Evolutionary conservation across 768 basidiomycete genomes (phyloP).

Genomic region (Leccinum boreale): DNA sequence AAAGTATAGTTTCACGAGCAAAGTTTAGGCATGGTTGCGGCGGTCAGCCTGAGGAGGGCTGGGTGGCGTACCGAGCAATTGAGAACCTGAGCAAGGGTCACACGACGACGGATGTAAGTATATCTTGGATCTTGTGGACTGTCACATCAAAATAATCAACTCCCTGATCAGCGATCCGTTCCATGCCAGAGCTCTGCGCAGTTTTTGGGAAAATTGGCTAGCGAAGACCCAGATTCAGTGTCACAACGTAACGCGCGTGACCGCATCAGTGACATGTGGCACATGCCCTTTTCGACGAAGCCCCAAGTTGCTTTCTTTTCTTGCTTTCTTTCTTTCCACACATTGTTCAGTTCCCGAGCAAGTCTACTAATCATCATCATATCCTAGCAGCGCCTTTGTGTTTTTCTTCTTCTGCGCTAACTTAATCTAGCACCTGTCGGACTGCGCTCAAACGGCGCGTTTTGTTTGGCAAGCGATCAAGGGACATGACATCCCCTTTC

Average conservation of each 20-base stretch:
- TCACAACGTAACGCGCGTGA: conserved; percentile 21
- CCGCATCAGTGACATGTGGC: neutral
- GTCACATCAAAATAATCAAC: conserved; percentile 7
- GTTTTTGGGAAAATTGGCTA: conserved; percentile 9
- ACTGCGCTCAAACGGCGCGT: conserved; percentile 29
- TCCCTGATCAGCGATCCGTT: conserved; percentile 11
- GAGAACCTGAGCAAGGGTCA: neutral
- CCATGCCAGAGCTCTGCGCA: neutral
- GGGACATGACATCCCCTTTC: conserved; percentile 30
- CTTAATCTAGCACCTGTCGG: conserved; percentile 5
- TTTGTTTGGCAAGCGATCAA: conserved; percentile 28
- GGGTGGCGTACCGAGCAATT: conserved; percentile 8
- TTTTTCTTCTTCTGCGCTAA: neutral
- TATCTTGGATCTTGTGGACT: conserved; percentile 13
- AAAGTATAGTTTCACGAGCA: neutral
- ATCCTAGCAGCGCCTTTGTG: neutral
- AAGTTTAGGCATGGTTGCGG: neutral
- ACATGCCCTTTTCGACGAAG: neutral
- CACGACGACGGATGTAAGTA: neutral
- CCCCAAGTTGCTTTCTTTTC: neutral
- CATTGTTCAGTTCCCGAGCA: conserved; percentile 2
- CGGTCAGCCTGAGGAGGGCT: neutral
- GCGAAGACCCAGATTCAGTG: conserved; percentile 9
- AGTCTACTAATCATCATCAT: neutral
- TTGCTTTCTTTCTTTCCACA: neutral